A percentile compares a stretch with the other conserved stretches of the same genome.
Conservation (phyloP, 2,329 filamentous ascomycete species). For the Phoma sp. region DNA sequence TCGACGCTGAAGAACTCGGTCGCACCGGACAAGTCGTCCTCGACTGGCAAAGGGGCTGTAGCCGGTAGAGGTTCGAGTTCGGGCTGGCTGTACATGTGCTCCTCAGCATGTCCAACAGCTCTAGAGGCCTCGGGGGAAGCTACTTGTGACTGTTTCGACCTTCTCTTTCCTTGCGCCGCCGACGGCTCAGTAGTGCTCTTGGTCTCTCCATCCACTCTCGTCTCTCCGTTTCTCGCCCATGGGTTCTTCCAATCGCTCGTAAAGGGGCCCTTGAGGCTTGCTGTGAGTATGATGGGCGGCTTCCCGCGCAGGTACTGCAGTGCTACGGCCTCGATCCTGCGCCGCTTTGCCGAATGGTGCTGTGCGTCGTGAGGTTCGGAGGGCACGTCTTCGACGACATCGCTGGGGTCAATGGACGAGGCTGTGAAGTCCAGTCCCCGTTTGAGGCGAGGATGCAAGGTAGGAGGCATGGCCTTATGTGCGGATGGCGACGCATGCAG, state of each 20-base stretch:
- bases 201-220: neutral
- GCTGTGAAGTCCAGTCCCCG: constrained; percentile 33
- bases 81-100: constrained; percentile 16
- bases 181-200: neutral
- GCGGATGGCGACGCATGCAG: neutral
- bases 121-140: constrained; percentile 30
- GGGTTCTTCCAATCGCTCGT: constrained; percentile 48
- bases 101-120: constrained; percentile 10
- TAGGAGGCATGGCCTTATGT: constrained; percentile 24
- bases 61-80: constrained; percentile 23
- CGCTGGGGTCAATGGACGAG: constrained; percentile 26
- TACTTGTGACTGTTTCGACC: constrained; percentile 6
- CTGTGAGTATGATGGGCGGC: constrained; percentile 64
- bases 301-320: constrained; percentile 64
- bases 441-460: constrained; percentile 33
- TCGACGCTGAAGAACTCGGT: constrained; percentile 30
- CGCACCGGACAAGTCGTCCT: constrained; percentile 13
- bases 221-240: constrained; percentile 29
- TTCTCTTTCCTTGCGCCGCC: constrained; percentile 1
- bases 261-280: constrained; percentile 68
- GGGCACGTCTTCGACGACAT: constrained; percentile 57
- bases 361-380: constrained; percentile 64
- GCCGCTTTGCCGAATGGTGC: constrained; percentile 57
- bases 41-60: constrained; percentile 24
- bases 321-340: constrained; percentile 66